phyloP scores from a whole-genome alignment of 352 stramenopile genomes.

The Thraustochytrium striatum region DNA sequence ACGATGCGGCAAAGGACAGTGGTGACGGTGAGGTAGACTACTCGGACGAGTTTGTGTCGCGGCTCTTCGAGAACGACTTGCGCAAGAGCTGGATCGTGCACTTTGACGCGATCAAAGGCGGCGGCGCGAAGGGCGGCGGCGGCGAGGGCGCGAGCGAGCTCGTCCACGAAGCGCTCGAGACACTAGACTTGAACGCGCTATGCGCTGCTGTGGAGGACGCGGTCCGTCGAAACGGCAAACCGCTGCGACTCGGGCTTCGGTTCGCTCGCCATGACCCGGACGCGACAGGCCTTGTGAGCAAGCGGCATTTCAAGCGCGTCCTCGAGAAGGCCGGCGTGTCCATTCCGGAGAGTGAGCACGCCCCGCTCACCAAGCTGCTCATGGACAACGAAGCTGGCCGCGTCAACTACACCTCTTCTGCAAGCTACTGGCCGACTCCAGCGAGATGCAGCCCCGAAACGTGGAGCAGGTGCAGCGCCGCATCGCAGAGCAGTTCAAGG shows the following conservation, averaged over 20 bases:
- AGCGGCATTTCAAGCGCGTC: constrained; percentile 1
- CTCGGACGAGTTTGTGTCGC: neutral
- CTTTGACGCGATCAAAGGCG: neutral
- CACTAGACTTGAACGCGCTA: neutral
- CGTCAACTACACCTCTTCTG: constrained; percentile 38
- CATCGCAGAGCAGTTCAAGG: neutral
- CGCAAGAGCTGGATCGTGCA: constrained; percentile 40
- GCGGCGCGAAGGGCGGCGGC: too few species aligned
- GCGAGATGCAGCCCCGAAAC: neutral
- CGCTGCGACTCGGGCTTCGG: neutral
- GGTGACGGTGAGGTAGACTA: too few species aligned
- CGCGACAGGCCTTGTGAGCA: neutral
- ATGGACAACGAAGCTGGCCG: neutral
- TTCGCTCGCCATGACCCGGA: neutral
- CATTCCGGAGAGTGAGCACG: constrained; percentile 8
- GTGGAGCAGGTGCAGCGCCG: constrained; percentile 14
- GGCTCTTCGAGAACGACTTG: constrained; percentile 14
- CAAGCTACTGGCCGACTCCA: neutral
- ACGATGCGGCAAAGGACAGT: too few species aligned
- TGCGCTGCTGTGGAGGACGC: constrained; percentile 22
- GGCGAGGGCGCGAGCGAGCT: neutral
- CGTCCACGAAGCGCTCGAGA: neutral
- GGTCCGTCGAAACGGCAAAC: constrained; percentile 5
- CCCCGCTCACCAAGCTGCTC: neutral
- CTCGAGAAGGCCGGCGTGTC: neutral